phyloP scores from a whole-genome alignment of 192 early-diverging fungal genomes.

The Umbelopsis isabellina region DNA sequence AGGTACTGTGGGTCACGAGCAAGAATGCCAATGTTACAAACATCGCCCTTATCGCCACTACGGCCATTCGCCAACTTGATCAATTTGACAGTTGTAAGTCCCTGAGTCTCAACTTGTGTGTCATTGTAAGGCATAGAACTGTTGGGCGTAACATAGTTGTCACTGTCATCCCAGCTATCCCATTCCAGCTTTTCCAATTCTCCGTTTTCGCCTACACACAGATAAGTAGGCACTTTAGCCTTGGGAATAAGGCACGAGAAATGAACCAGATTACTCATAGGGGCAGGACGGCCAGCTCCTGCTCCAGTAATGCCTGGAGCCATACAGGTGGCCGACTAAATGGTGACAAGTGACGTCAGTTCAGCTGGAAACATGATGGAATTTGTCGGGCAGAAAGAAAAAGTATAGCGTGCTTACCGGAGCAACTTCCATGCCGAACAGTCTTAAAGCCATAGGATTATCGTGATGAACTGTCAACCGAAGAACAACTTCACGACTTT shows the following conservation, averaged over 20 bases:
- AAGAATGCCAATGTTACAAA: constrained; percentile 64
- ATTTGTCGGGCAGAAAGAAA: not conserved
- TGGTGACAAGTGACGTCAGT: not conserved
- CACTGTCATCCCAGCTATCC: constrained; percentile 33
- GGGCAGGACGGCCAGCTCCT: constrained; percentile 57
- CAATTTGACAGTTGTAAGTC: constrained; percentile 47
- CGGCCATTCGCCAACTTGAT: constrained; percentile 63
- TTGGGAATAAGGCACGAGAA: constrained; percentile 64
- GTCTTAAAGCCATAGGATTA: constrained; percentile 39
- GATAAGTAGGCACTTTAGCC: constrained; percentile 34
- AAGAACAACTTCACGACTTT: constrained; percentile 52
- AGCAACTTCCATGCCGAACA: constrained; percentile 55
- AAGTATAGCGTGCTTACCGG: constrained; percentile 32
- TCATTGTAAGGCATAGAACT: constrained; percentile 8
- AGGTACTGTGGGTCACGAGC: constrained; percentile 59
- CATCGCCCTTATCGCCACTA: constrained; percentile 70
- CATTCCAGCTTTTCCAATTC: constrained; percentile 24
- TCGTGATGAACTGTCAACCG: constrained; percentile 52
- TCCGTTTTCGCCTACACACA: constrained; percentile 42
- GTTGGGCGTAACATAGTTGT: constrained; percentile 2
- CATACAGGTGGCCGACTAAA: constrained; percentile 57
- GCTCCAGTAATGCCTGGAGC: constrained; percentile 60
- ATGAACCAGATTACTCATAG: constrained; percentile 62
- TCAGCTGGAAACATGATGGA: not conserved
- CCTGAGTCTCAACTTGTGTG: not conserved